Base-by-base conservation (phyloP, 495 filamentous ascomycete species). In the Penicillium arizonense region DNA sequence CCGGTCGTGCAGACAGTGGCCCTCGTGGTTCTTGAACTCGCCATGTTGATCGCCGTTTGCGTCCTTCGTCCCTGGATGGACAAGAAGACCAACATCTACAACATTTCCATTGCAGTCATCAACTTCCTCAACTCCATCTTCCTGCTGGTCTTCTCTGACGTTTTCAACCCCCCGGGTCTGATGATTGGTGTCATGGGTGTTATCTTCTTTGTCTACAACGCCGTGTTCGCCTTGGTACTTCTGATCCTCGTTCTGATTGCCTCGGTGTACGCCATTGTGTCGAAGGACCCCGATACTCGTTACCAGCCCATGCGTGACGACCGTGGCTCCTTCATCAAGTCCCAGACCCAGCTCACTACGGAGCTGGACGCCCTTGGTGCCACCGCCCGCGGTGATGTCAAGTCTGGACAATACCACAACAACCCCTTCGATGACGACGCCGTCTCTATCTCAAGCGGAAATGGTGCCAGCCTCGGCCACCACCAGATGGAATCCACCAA, bases 251-350 rank as follows among this genome's bases (percentile, higher is more conserved):
- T 98, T 38, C 80, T 97, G 56, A 75, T 96, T 62, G 88, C 91
- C 24, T 92, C 93, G 4, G 71, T 82, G 56, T 86, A 91, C 62
- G 87, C 92, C 26, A 77, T 97, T 57, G 80, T 91, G 63, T 90
- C 89, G 44, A 96, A 97, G 81, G 94, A 98, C 73, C 94, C 94
- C 14, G 94, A 98, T 68, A 88, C 86, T 21, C 88, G 94, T 32
- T 98, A 97, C 73, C 91, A 97, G 70, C 90, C 89, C 50, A 97
- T 98, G 91, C 85, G 87, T 46, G 94, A 97, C 65, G 94, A 97
- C 74, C 87, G 94, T 53, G 89, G 89, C 40, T 96, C 92, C 3
- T 97, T 97, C 60, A 97, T 97, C 85, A 98, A 98, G 78, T 97
- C 93, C 4, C 87, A 95, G 58, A 87, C 88, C n/a, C 83, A 91